Base-by-base conservation (phyloP, 2,329 filamentous ascomycete genomes). In the Cercospora sp. region DNA sequence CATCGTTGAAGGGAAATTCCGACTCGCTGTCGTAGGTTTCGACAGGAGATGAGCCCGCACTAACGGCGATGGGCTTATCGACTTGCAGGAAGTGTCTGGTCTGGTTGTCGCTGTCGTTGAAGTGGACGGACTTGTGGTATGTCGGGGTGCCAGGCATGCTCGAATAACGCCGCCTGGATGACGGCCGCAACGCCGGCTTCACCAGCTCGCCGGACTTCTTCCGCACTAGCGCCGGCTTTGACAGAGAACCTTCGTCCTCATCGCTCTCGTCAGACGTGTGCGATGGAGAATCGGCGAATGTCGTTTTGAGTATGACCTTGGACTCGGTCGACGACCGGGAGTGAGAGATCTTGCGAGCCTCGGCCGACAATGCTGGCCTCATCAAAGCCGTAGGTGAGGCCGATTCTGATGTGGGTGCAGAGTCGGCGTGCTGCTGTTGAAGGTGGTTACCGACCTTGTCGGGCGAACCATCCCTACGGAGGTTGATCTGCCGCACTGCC, bases 191-290 rank as follows among this genome's bases (percentile, higher is more conserved):
- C 21, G 95, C 95, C 12, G 95, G 95, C 74, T 95, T 90, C 67
- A 99, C 95, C 40, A 99, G 86, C 81, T 99, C 95, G 37, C 95
- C 95, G 45, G 95, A 98, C 85, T 99, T 99, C 84, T 99, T 99
- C 75, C 95, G 90, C 10, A 99, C 89, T 89, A 98, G 96, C 64
- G 89, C 89, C n/a, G 94, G 93, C 81, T 95, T 96, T 32, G 66
- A 72, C 34, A 72, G 66, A 18, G 70, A 69, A 34, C 71, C 70
- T 12, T 77, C 74, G 24, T 82, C 90, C 80, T 87, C 77, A 68
- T 87, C 85, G 73, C 84, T 85, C 57, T 85, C 86, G 43, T 80
- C 79, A 40, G 81, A 81, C 53, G 81, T 82, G 65, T 80, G 80
- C 61, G 79, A 77, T 64, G 81, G 75, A 16, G 81, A 80, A 73